Evolutionary conservation across 257 asterid genomes (phyloP).

Genomic region (Solanum phureja): DNA sequence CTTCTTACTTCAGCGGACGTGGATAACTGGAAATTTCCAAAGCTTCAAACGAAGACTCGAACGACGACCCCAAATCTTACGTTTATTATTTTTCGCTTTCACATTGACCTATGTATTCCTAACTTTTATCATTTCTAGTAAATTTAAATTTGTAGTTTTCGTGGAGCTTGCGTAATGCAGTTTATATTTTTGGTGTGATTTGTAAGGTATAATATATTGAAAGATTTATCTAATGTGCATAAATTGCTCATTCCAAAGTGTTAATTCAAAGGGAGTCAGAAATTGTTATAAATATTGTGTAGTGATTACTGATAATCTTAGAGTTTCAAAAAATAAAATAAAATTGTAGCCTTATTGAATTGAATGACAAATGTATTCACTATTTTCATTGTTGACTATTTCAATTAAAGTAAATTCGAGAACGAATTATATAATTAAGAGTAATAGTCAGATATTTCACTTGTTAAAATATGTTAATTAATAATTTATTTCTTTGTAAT

Average conservation of each 20-base stretch:
- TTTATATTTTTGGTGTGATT: no score
- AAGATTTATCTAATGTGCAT: no score
- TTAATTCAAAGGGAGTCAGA: no score
- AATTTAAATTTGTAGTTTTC: background rate
- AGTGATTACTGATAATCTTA: no score
- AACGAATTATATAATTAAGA: background rate
- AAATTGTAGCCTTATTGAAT: background rate
- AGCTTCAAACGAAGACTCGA: background rate
- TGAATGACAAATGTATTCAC: background rate
- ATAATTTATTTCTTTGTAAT: background rate
- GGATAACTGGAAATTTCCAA: conserved; percentile 44
- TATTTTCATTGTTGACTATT: background rate
- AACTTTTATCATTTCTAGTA: background rate
- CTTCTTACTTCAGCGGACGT: conserved; percentile 22
- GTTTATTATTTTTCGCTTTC: background rate
- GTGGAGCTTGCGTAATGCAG: no score
- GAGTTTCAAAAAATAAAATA: background rate
- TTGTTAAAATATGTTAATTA: background rate
- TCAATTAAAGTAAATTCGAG: background rate
- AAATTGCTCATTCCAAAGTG: no score
- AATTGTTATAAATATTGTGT: no score
- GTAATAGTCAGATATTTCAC: background rate
- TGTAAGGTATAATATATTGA: no score
- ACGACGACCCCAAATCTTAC: background rate
- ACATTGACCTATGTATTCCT: background rate